Base-by-base conservation (phyloP, 148 eudicot species). In the Euryodendron excelsum region DNA sequence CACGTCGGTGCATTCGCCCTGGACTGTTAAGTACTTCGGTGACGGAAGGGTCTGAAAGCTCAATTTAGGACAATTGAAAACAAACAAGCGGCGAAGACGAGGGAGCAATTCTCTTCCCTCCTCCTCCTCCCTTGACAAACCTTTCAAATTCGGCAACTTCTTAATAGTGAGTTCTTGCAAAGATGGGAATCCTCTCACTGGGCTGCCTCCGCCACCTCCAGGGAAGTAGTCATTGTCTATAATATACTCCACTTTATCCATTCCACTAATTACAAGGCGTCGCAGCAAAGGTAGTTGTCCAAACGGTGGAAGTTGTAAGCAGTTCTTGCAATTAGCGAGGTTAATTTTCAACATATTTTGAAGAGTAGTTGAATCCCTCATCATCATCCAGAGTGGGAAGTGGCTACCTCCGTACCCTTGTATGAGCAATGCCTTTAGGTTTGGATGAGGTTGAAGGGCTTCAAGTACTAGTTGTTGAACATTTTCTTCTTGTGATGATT, bases 371-470 rank as follows among this genome's bases (percentile, higher is more conserved):
- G 66, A 10, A 25, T 61, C 34, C 17, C 17, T 61, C 34, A n/a
- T n/a, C n/a, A n/a, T 28, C 36, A 27, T 27, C 66, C 36, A 61
- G 1, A 27, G 66, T 27, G 18, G 66, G 61, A 58, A 58, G 9
- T 58, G 61, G 27, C 25, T 9, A 41, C 45, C 45, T 41, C 45
- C 8, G 45, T 41, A 41, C 4, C 44, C 8, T 41, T 41, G 45
- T 41, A 41, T 41, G 45, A 41, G 4, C 45, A 41, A 41, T 9
- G 4, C 10, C 4, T 27, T 15, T 12, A 69, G 9, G 21, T 69
- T 69, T 27, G 56, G 55, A 5, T 25, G 58, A 44, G 73, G 73
- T 69, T 25, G 56, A 3, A 69, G 34, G 33, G 73, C 73, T 25
- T 69, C 58, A 27, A 69, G 73, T 45, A 47, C 1, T n/a, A 47